These are phyloP conservation scores for Centrapalus pauciflorus DNA, from an alignment of 129 eudicot genomes.

Conservation along the genomic window DNA sequence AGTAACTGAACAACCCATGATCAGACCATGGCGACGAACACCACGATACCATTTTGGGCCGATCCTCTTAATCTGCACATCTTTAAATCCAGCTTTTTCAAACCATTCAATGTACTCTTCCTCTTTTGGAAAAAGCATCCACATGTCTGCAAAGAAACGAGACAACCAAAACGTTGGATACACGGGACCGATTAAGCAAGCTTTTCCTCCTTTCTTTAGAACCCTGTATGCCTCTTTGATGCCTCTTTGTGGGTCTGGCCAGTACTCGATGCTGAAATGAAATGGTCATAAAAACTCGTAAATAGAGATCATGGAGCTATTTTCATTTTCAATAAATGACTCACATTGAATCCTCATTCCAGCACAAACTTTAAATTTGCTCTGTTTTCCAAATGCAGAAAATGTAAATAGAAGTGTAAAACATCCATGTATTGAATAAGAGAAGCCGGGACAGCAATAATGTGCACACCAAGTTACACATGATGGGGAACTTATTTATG, in stretches of 20 bases:
- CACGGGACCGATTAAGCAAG: constrained; percentile 95
- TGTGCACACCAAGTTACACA: too few species aligned
- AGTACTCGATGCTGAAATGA: constrained; percentile 82
- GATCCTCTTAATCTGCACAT: constrained; percentile 79
- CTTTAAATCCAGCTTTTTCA: constrained; percentile 80
- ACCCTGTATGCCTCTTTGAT: constrained; percentile 97
- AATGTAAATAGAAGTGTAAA: neutral
- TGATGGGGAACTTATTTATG: too few species aligned
- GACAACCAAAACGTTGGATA: constrained; percentile 93
- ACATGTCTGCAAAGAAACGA: constrained; percentile 92
- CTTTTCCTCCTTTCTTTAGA: constrained; percentile 80
- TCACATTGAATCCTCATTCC: neutral
- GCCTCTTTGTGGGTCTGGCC: constrained; percentile 99
- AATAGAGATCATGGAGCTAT: constrained; percentile 3
- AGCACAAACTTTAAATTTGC: neutral
- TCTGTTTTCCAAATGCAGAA: neutral
- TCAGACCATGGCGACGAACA: constrained; percentile 94
- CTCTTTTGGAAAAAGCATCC: constrained; percentile 98
- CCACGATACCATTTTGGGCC: constrained; percentile 99
- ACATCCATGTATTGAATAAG: neutral
- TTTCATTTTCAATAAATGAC: neutral
- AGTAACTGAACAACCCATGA: constrained; percentile 94
- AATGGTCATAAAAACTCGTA: constrained; percentile 10
- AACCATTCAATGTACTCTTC: constrained; percentile 98
- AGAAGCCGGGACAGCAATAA: too few species aligned